Evolutionary conservation across 148 eudicot species (phyloP).

Genomic region (Polygonum aviculare): DNA sequence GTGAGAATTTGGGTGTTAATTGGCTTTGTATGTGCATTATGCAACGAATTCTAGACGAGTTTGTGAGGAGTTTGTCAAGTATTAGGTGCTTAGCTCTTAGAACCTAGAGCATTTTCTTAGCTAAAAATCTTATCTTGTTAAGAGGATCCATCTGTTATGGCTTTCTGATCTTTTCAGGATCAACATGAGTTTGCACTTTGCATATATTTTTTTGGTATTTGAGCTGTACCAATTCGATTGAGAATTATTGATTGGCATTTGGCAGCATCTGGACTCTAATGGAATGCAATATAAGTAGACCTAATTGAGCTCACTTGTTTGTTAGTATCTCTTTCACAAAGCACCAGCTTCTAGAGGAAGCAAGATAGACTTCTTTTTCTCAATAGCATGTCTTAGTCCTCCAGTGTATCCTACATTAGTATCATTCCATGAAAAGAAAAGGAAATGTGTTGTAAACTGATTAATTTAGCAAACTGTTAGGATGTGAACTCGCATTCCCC

Average conservation of each 20-base stretch:
- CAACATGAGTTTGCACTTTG: too few relatives aligned
- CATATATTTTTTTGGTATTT: not conserved
- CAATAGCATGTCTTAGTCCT: not conserved
- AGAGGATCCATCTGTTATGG: not conserved
- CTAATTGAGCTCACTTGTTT: not conserved
- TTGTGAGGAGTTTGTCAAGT: not conserved
- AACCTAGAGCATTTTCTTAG: not conserved
- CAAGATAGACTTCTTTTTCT: not conserved
- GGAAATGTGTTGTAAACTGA: not conserved
- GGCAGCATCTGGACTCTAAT: not conserved
- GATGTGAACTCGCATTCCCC: not conserved
- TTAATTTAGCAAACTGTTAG: too few relatives aligned
- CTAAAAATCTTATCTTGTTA: not conserved
- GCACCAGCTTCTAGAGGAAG: not conserved
- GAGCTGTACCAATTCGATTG: not conserved
- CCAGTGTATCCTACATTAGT: not conserved
- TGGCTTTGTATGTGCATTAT: not conserved
- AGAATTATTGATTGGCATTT: not conserved
- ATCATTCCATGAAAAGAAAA: not conserved
- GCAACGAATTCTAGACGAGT: not conserved
- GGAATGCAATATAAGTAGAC: not conserved
- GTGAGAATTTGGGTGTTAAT: not conserved
- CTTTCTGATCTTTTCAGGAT: not conserved
- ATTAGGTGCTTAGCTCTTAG: not conserved
- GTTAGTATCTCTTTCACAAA: not conserved